Evolutionary conservation across 371 early-diverging fungal species (phyloP), one percentile per base, ranked within the genome.

Genomic region (Circinella minor): DNA sequence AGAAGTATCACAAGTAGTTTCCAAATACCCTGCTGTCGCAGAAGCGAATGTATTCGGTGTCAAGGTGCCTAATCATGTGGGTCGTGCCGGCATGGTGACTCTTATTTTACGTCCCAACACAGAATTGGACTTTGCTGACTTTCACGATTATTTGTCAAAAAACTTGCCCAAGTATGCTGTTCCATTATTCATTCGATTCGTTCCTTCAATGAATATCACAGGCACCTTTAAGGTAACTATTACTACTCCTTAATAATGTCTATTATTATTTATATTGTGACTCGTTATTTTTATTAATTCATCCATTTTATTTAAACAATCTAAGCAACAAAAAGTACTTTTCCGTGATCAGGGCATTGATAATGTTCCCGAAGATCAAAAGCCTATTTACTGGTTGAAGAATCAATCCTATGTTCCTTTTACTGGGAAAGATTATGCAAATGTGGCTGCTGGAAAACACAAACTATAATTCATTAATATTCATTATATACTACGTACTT

Each of bases 1-100:
- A 6, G 91, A 92, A 72, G 90, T 92, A 4, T 79, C 86, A 3
- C 86, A 84, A 66, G 87, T 77, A 1, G 55, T 92, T 14, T 81
- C 82, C 17, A 62, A 72, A 2, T 89, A 84, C 66, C 87, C 90
- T 1, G 86, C 79, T 49, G 77, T 91, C 14, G 71, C 73, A 3
- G 91, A 91, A 65, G 85, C 86, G 55, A 91, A 89, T 67, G 86
- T 90, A 0, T 91, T 87, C 64, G 91, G 90, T 4, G 79, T 80
- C 11, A 54, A 70, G 4, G 75, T 88, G 4, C 88, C 86, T 6
- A 67, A 77, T 13, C 79, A 84, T 49, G 89, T 89, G 65, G 92
- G 92, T 15, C 79, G 88, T 55, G 92, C 91, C 4, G 92, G 92
- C 54, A 93, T 93, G 93, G 93, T 90, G 17, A 89, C 90, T 5